Percentiles rank a stretch among this genome's conserved stretches.
Evolutionary conservation across 768 basidiomycete species (phyloP).

Genomic region (Auricularia auricula-judae): DNA sequence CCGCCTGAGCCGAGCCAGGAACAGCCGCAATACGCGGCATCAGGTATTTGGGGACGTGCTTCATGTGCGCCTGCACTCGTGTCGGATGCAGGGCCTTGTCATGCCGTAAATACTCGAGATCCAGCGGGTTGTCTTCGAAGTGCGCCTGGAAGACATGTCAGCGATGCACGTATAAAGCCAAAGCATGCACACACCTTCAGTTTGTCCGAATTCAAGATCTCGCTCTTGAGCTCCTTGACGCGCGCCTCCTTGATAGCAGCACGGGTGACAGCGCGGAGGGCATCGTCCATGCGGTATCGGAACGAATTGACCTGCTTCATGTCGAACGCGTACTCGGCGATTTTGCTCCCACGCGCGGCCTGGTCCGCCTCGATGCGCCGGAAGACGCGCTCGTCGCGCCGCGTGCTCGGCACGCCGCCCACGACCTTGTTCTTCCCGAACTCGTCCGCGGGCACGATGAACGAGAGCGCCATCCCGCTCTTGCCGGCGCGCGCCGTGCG

Average conservation of each 20-base stretch:
- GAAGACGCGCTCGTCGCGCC: slow-evolving; percentile 68
- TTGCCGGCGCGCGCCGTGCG: slow-evolving; percentile 94
- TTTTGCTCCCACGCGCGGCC: slow-evolving; percentile 38
- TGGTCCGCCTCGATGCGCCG: slow-evolving; percentile 68
- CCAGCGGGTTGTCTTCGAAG: slow-evolving; percentile 93
- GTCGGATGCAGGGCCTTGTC: slow-evolving; percentile 90
- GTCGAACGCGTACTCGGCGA: slow-evolving; percentile 90
- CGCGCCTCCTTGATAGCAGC: slow-evolving; percentile 82
- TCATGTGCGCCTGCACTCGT: slow-evolving; percentile 87
- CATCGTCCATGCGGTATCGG: slow-evolving; percentile 97
- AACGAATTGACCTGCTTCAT: slow-evolving; percentile 96
- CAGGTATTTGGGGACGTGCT: slow-evolving; percentile 88
- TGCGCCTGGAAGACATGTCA: slow-evolving; percentile 53
- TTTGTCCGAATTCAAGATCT: slow-evolving; percentile 92
- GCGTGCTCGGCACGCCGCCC: slow-evolving; percentile 54
- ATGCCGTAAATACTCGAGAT: slow-evolving; percentile 85
- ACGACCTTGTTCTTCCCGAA: slow-evolving; percentile 72
- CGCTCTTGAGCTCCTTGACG: slow-evolving; percentile 85
- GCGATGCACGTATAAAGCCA: neutral
- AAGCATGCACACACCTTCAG: slow-evolving; percentile 59
- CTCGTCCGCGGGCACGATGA: slow-evolving; percentile 58
- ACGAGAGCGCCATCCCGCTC: slow-evolving; percentile 84
- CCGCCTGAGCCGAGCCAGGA: slow-evolving; percentile 10
- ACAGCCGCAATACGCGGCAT: slow-evolving; percentile 71
- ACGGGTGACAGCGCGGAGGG: slow-evolving; percentile 76